These are phyloP conservation scores for Mortierella sp. DNA, from an alignment of 371 early-diverging fungal species.

Conservation along the genomic window DNA sequence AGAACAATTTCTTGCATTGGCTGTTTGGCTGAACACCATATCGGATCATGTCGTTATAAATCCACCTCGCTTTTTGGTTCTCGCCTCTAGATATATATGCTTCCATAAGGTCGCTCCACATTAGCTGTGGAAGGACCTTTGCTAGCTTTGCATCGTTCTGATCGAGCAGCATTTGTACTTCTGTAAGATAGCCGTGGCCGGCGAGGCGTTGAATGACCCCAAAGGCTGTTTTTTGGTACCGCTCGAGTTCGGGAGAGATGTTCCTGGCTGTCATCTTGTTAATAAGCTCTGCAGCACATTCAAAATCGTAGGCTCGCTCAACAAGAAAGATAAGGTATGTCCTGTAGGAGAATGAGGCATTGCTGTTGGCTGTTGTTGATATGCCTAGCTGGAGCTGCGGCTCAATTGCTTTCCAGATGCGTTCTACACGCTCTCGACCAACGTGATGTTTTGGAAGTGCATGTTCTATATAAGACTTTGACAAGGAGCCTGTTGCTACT, in stretches of 20 bases:
- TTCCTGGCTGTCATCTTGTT: constrained; percentile 37
- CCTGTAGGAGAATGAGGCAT: constrained; percentile 41
- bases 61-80: constrained; percentile 41
- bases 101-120: constrained; percentile 49
- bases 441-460: constrained; percentile 5
- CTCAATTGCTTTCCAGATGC: constrained; percentile 47
- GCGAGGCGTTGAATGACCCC: constrained; percentile 18
- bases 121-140: constrained; percentile 17
- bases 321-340: constrained; percentile 41
- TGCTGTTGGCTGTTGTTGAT: constrained; percentile 23
- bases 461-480: not conserved
- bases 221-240: constrained; percentile 28
- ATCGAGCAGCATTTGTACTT: constrained; percentile 32
- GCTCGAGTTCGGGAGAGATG: constrained; percentile 47
- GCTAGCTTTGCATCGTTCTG: constrained; percentile 43
- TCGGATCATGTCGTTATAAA: constrained; percentile 53
- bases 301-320: constrained; percentile 32
- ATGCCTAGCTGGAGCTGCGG: constrained; percentile 18
- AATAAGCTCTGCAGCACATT: constrained; percentile 41
- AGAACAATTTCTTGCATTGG: constrained; percentile 36
- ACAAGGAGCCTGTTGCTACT: not conserved
- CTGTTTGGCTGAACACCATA: constrained; percentile 30
- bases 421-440: constrained; percentile 26
- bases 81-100: constrained; percentile 34
- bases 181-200: constrained; percentile 44